Conservation (phyloP, 768 basidiomycete species). For the Glaciozyma martinii region DNA sequence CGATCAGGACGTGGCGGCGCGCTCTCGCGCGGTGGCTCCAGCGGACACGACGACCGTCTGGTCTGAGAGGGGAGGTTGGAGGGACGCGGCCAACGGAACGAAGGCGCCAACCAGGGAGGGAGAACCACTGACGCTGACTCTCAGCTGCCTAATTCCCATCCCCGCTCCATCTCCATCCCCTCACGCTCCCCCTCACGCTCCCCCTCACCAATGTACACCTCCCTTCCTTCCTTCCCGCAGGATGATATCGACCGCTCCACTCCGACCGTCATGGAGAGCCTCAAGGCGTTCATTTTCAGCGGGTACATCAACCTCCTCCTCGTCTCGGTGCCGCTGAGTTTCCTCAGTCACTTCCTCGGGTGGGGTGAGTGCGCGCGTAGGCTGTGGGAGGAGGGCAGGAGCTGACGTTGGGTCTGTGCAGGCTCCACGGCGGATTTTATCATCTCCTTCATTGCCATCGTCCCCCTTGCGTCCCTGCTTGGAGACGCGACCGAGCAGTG, state of each 20-base stretch:
- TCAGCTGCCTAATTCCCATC: no score
- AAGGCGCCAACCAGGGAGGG: no score
- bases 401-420: background rate
- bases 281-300: constrained; percentile 39
- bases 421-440: constrained; percentile 33
- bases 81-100: no score
- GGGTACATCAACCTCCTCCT: constrained; percentile 66
- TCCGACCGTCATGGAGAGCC: constrained; percentile 30
- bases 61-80: no score
- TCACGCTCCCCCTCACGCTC: background rate
- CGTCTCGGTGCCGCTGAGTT: constrained; percentile 66
- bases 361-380: constrained; percentile 56
- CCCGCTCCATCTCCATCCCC: background rate
- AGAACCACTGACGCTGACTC: no score
- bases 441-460: constrained; percentile 59
- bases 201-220: background rate
- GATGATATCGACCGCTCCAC: background rate
- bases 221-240: constrained; percentile 1
- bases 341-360: constrained; percentile 53
- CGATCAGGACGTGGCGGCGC: no score
- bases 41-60: no score
- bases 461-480: constrained; percentile 78
- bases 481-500: constrained; percentile 76
- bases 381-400: background rate
- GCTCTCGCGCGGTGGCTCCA: no score